phyloP scores from a whole-genome alignment of 345 rosid species.

The Angophora floribunda region DNA sequence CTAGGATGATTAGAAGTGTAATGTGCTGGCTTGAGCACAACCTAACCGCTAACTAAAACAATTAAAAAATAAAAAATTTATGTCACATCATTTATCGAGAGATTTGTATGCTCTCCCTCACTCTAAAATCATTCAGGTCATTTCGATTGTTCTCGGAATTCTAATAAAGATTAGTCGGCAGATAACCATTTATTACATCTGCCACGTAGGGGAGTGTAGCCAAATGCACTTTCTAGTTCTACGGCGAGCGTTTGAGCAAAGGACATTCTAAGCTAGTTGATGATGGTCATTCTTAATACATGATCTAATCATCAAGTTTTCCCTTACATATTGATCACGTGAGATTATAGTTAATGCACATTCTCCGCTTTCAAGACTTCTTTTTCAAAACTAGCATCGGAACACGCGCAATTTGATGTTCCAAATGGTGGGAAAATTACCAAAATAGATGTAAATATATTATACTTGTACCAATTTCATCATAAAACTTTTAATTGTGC shows the following conservation, averaged over 20 bases:
- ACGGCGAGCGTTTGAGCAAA: neutral
- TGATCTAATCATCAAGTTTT: neutral
- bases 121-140: neutral
- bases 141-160: neutral
- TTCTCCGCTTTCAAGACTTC: neutral
- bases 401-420: neutral
- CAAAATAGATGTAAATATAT: neutral
- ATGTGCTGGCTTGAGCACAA: neutral
- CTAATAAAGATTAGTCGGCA: neutral
- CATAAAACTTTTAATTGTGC: no score
- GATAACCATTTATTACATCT: neutral
- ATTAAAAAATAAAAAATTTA: accelerated
- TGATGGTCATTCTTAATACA: neutral
- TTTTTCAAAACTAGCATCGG: neutral
- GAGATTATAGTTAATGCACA: neutral
- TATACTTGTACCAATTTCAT: no score
- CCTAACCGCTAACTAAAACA: neutral
- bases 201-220: neutral
- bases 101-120: neutral
- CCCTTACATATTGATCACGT: neutral
- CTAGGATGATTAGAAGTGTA: neutral
- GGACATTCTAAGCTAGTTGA: neutral
- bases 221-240: neutral
- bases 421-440: neutral
- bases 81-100: neutral